Conservation (phyloP, 2,329 filamentous ascomycete genomes). For the Ramichloridium luteum region DNA sequence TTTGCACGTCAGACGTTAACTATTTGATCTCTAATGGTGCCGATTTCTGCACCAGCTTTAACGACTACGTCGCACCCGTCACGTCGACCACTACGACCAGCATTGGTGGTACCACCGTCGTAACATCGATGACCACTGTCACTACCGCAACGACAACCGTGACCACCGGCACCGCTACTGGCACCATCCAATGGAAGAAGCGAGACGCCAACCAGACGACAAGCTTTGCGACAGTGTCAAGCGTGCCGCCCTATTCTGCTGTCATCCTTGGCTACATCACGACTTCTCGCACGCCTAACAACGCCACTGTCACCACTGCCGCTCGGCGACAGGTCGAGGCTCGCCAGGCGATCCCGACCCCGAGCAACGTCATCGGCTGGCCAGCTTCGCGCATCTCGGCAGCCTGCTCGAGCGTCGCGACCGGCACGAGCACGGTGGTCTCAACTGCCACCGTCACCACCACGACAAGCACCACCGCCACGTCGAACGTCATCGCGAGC, state of each 20-base stretch:
- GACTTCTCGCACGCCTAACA: neutral
- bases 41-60: too few species aligned
- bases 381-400: neutral
- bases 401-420: neutral
- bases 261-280: neutral
- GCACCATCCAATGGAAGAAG: too few species aligned
- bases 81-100: too few species aligned
- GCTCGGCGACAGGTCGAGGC: neutral
- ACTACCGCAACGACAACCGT: too few species aligned
- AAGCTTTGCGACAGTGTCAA: neutral
- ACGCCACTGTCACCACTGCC: neutral
- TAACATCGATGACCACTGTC: too few species aligned
- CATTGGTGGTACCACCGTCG: too few species aligned
- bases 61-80: too few species aligned
- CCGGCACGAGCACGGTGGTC: neutral
- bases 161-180: too few species aligned
- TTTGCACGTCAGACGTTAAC: too few species aligned
- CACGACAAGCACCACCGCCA: neutral
- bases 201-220: too few species aligned
- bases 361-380: neutral
- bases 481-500: neutral
- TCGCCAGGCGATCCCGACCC: neutral
- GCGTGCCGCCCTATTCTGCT: neutral
- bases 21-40: too few species aligned
- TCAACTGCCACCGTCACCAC: neutral